A percentile compares a stretch with the other conserved stretches of the same genome.
Conservation (phyloP, 441 rosid species). For the Dalechampia spathulata region DNA sequence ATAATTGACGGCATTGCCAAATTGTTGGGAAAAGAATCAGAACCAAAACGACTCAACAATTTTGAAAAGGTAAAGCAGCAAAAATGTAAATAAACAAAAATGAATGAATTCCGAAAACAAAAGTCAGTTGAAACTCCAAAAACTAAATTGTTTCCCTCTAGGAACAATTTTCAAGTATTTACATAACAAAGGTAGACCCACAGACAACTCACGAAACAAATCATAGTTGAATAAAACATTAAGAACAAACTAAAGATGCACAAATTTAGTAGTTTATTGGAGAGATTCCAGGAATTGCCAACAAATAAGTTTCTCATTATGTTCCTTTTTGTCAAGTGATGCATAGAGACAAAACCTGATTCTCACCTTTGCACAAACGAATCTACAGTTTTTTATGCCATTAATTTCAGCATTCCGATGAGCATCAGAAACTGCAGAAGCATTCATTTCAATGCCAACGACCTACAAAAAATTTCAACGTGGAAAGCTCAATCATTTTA, state of each 20-base stretch:
- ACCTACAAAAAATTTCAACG: constrained; percentile 38
- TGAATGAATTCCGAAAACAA: neutral
- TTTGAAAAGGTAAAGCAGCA: neutral
- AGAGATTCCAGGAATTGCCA: too few relatives aligned
- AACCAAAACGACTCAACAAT: neutral
- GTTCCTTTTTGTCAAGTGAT: too few relatives aligned
- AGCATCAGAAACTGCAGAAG: constrained; percentile 93
- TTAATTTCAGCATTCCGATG: constrained; percentile 78
- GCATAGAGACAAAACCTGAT: constrained; percentile 11
- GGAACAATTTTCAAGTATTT: too few relatives aligned
- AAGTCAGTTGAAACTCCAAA: too few relatives aligned
- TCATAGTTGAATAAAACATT: too few relatives aligned
- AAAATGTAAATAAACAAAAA: too few relatives aligned
- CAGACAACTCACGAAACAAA: too few relatives aligned
- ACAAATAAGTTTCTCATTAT: too few relatives aligned
- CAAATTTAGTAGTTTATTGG: too few relatives aligned
- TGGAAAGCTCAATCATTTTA: constrained; percentile 6
- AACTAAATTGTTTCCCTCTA: too few relatives aligned
- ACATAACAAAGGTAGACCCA: too few relatives aligned
- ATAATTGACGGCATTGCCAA: neutral
- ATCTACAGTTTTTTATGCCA: constrained; percentile 82
- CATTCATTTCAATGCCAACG: constrained; percentile 87
- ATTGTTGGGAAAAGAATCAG: neutral
- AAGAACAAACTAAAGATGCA: too few relatives aligned
- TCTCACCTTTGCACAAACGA: constrained; percentile 79